Evolutionary conservation across 257 asterid species (phyloP), one percentile per base, ranked within the genome.

Genomic region (Sherardia arvensis): DNA sequence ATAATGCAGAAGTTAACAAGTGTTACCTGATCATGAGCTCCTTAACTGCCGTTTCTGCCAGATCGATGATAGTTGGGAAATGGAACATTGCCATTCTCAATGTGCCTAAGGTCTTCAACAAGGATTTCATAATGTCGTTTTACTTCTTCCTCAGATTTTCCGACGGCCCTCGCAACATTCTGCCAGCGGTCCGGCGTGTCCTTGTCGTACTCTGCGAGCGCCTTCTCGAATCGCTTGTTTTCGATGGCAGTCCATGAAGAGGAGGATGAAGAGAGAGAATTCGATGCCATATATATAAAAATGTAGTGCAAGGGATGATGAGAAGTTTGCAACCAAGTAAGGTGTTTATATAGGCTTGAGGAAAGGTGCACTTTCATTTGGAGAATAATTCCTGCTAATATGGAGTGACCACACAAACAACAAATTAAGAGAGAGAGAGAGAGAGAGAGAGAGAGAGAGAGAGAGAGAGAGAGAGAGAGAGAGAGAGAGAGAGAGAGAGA

Each of bases 121-220:
- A 88, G 96, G 65, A 77, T 74, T 71, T 79, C 81, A 64, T 88
- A 88, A 74, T 85, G 96, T 32, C 77, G 66, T 77, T 83, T 85
- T 3, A 85, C 94, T 71, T 88, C 91, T 64, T 77, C 96, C 0
- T 74, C 79, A 1, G 88, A 75, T 70, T 88, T 88, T 11, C 94
- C 90, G 0, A 88, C 91, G 0, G 78, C 88, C 21, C 69, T 73
- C 4, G 94, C 94, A 56, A 85, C 67, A 43, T 84, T 85, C 61
- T 80, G 85, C 96, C 96, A 88, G 17, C 86, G 87, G 62, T 85
- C 94, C 0, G 94, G 86, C 5, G 94, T 84, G 69, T 88, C 94
- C 81, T 60, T 78, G 5, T 85, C 96, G 21, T 78, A 84, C 28
- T 61, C 43, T 27, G 91, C 94, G 28, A 88, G 67, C 1, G 94